Conservation (phyloP, 805 yeast genomes). For the Maudiozyma serrabonitensis region DNA sequence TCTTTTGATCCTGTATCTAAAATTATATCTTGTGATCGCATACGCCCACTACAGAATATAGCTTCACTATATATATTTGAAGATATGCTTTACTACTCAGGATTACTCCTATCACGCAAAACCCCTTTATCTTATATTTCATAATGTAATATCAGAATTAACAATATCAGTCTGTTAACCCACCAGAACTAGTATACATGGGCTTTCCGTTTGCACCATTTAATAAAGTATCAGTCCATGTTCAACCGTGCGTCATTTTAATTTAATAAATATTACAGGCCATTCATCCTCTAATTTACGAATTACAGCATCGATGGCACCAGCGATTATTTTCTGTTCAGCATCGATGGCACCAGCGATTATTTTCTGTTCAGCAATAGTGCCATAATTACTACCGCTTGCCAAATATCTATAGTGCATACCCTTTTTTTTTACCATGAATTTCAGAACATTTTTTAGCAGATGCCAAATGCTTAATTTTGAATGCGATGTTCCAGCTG, state of each 20-base stretch:
- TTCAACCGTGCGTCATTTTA: slow-evolving; percentile 1
- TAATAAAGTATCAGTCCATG: slow-evolving; percentile 2
- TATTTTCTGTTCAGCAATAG: slow-evolving; percentile 1
- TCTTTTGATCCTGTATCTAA: no score
- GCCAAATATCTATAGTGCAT: background rate
- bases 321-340: slow-evolving; percentile 1
- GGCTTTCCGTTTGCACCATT: slow-evolving; percentile 1
- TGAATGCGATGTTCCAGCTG: background rate
- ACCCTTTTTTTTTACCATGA: background rate
- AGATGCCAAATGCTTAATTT: background rate
- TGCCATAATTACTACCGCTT: background rate
- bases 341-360: slow-evolving; percentile 4
- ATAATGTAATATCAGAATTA: no score
- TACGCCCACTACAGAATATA: no score
- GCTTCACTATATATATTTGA: no score
- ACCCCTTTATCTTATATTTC: no score
- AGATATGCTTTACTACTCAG: no score
- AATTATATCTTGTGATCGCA: no score
- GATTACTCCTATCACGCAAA: no score
- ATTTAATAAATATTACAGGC: slow-evolving; percentile 3
- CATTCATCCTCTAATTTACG: slow-evolving; percentile 1
- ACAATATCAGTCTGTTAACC: no score
- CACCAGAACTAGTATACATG: background rate
- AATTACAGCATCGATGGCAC: slow-evolving; percentile 4
- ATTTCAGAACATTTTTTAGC: background rate